These are phyloP conservation scores for Penicillium longicatenatum DNA, from an alignment of 495 filamentous ascomycete genomes.

Conservation along the genomic window DNA sequence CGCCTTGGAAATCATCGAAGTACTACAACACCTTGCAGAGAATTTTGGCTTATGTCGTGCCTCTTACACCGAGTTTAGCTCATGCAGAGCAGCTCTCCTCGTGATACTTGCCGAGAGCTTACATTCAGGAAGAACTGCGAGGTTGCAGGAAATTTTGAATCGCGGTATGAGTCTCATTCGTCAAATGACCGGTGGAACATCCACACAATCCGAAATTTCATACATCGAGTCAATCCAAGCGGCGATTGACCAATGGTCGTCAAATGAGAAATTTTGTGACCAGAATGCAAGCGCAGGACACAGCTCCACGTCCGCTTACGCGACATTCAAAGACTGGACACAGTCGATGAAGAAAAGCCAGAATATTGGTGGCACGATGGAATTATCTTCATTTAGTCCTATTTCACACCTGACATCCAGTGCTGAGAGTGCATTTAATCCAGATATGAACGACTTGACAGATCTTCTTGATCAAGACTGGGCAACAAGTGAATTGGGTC, in stretches of 20 bases:
- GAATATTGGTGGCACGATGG: neutral
- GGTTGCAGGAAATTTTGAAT: conserved; percentile 15
- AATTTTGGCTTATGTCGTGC: conserved; percentile 47
- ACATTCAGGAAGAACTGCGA: conserved; percentile 20
- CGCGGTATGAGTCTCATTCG: conserved; percentile 23
- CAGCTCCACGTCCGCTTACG: conserved; percentile 16
- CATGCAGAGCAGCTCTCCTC: conserved; percentile 49
- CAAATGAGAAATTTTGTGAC: neutral
- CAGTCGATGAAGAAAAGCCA: conserved; percentile 25
- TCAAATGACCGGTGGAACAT: conserved; percentile 24
- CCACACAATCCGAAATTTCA: conserved; percentile 23
- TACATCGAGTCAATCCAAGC: conserved; percentile 26
- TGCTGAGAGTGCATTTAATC: conserved; percentile 3
- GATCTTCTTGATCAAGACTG: conserved; percentile 17
- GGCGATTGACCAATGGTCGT: conserved; percentile 16
- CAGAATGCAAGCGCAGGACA: neutral
- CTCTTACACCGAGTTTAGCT: conserved; percentile 51
- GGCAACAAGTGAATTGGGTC: conserved; percentile 7
- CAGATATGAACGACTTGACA: conserved; percentile 12
- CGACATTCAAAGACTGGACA: conserved; percentile 27
- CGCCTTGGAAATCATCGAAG: conserved; percentile 46
- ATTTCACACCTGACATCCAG: conserved; percentile 11
- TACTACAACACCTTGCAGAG: conserved; percentile 42
- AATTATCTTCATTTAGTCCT: conserved; percentile 25
- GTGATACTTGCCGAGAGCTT: conserved; percentile 49